Evolutionary conservation across 2,329 filamentous ascomycete species (phyloP), one percentile per base, ranked within the genome.

Genomic region (Colletotrichum sp.): DNA sequence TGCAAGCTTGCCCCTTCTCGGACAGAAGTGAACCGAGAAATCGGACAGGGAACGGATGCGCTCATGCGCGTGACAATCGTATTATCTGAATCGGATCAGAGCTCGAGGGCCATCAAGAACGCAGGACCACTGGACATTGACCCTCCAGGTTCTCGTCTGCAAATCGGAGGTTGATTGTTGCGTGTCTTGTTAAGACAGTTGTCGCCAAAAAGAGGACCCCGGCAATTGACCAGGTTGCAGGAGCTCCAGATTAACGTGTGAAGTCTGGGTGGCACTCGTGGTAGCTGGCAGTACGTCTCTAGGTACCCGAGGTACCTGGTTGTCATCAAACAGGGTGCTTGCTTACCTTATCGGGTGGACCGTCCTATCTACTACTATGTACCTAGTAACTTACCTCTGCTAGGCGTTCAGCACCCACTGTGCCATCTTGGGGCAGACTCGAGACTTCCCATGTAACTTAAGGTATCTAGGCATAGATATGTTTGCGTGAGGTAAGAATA

Each of bases 141-240:
- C 66, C 67, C 49, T 71, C 34, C 26, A 34, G 49, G 26, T 70
- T 49, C n/a, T 49, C 44, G 44, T 21, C 55, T 32, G 73, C 44
- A 18, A 60, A 49, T 72, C 32, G 26, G 55, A 49, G 21, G 28
- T 73, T 72, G 57, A 36, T 63, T 68, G 57, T 63, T 67, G 67
- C 55, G 69, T 72, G 73, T 76, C 63, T 72, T 68, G 69, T 66
- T 62, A 66, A 68, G 34, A 69, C 57, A 63, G 63, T 26, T 72
- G 64, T 74, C 49, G 70, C 73, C 64, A 69, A 55, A 69, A 74
- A 64, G 52, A 65, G 62, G 18, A 60, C 52, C 55, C 70, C 64
- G 16, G 26, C 57, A 76, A 76, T 68, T 76, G 74, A 76, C 74
- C 74, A 76, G 74, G 70, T 76, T 76, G 74, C 74, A 76, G 71